phyloP scores from a whole-genome alignment of 164 flowering plant species.

The Euptelea pleiosperma region DNA sequence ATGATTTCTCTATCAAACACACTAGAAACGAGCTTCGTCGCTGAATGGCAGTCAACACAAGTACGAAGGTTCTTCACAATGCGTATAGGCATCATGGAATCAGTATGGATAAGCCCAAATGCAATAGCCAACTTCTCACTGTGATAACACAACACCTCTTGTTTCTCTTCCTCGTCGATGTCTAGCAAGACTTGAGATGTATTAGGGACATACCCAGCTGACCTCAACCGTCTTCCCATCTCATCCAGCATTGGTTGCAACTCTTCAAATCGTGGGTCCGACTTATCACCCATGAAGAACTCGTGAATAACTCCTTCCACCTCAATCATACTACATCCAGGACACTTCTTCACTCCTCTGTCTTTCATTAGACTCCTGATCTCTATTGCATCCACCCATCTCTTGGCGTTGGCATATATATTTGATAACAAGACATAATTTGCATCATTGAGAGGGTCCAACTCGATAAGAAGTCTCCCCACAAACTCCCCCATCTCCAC shows the following conservation, averaged over 20 bases:
- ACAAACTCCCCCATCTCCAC: conserved; percentile 4
- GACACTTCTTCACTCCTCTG: conserved; percentile 5
- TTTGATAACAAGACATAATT: conserved; percentile 10
- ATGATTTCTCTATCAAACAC: conserved; percentile 9
- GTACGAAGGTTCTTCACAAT: conserved; percentile 15
- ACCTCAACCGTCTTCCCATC: not conserved
- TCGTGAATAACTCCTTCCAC: conserved; percentile 9
- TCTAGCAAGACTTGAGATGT: conserved; percentile 6
- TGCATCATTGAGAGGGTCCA: conserved; percentile 6
- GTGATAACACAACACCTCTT: conserved; percentile 1
- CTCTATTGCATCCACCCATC: conserved; percentile 1
- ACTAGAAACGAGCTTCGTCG: conserved; percentile 9
- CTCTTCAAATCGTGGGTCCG: not conserved
- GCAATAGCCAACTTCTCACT: conserved; percentile 17
- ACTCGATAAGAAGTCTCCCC: not conserved
- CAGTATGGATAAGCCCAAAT: conserved; percentile 9
- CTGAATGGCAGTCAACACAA: conserved; percentile 15
- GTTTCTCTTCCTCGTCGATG: conserved; percentile 11
- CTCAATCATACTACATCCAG: conserved; percentile 14
- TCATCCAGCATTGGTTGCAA: not conserved
- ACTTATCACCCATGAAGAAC: conserved; percentile 4
- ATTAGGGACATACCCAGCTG: conserved; percentile 9
- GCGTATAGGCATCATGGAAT: not conserved
- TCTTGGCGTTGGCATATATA: conserved; percentile 4
- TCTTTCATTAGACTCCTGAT: conserved; percentile 9